phyloP scores from a whole-genome alignment of 2,329 filamentous ascomycete species.

The Aspergillus ruber region DNA sequence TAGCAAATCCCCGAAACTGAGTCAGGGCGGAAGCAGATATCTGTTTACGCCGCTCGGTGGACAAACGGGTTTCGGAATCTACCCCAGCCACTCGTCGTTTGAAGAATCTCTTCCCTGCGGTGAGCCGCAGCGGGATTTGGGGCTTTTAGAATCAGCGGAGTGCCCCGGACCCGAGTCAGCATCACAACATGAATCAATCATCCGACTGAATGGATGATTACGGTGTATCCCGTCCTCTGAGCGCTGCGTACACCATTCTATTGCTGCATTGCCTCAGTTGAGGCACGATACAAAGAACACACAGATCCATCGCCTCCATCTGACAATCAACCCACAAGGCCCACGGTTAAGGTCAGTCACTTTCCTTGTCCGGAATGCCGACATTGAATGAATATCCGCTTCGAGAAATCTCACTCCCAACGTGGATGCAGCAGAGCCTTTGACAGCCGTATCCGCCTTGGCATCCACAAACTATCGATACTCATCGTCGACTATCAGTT shows the following conservation, averaged over 20 bases:
- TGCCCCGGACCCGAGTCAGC: too few species aligned
- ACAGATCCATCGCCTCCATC: background rate
- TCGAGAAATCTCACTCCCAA: background rate
- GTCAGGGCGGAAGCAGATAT: background rate
- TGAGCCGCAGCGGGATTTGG: background rate
- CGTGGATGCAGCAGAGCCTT: background rate
- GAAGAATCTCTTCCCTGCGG: background rate
- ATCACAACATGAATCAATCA: too few species aligned
- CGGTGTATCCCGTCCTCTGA: too few species aligned
- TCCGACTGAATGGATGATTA: too few species aligned
- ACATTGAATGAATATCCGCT: background rate
- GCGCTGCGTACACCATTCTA: too few species aligned
- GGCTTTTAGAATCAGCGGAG: too few species aligned
- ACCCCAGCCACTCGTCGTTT: background rate
- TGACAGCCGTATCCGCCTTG: background rate
- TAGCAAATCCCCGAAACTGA: background rate
- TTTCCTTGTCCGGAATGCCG: background rate
- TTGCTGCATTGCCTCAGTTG: too few species aligned
- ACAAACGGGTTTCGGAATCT: background rate
- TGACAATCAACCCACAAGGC: background rate
- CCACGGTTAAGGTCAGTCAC: background rate
- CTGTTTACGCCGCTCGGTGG: background rate
- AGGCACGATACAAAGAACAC: too few species aligned
- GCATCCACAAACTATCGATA: background rate
- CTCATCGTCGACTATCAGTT: background rate